Evolutionary conservation across 2,329 filamentous ascomycete species (phyloP), one percentile per base, ranked within the genome.

Genomic region (Aspergillus proliferans): DNA sequence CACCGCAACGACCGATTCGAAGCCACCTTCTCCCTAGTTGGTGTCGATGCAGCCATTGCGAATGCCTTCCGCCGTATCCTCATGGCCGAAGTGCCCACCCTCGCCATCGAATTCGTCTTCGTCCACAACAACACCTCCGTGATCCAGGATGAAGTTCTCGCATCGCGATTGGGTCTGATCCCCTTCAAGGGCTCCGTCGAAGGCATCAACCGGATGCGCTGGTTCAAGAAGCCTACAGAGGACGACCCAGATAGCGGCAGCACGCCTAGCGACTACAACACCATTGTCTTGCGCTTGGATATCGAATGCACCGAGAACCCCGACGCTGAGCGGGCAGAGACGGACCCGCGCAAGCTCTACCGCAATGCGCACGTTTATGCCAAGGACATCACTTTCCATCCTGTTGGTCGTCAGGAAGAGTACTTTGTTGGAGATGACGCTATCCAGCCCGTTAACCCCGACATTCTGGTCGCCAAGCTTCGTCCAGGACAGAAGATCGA

Each of bases 31-130:
- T 96, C 91, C 30, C 83, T 98, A 55, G 80, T 95, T 61, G 91
- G 92, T 59, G 75, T 96, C 61, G 93, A 98, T 68, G 90, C 93
- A 63, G 85, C 89, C 47, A 84, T 98, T 66, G 89, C 93, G 64
- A 98, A 98, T 69, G 93, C 94, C 64, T 95, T 97, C 77, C 90
- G 93, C 52, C 89, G 93, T 61, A 97, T 97, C 62, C 80, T 97
- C 62, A 86, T 98, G 69, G 82, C 92, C 58, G 94, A 98, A 75
- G 87, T 98, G 47, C 90, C 92, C 15, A 93, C 90, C 2, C 80
- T 98, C 42, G 93, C 94, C 58, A 91, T 98, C 63, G 93, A 98
- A 76, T 85, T 84, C 54, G 88, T 95, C 66, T 98, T 87, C 73
- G 84, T 97, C 56, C 82, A 88, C 67, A 94, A 96, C 77, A 98